Evolutionary conservation across 73 alveolate species (phyloP), one percentile per base, ranked within the genome.

Genomic region (Stentor roeselii): DNA sequence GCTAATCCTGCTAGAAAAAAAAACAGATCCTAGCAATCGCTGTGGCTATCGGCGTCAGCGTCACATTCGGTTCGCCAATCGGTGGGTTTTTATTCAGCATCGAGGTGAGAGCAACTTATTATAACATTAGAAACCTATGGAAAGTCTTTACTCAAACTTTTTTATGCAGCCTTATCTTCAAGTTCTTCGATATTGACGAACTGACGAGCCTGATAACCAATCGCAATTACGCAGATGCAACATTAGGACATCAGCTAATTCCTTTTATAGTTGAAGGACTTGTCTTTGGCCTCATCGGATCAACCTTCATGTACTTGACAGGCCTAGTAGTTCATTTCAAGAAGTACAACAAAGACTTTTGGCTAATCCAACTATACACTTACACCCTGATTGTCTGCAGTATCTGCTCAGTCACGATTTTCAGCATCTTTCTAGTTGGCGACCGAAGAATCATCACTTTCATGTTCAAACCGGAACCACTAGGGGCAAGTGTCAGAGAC

Each of bases 11-110:
- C 95, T 42, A 75, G 76, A 4, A 84, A 0, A 90, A 89, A 67
- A 74, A 87, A 30, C 87, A 92, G 42, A 92, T 95, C 94, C 60
- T 94, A 42, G 94, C 92, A 50, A 95, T 93, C 3, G 96, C 99
- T n/a, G 94, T 95, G 60, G 96, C 98, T 1, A 95, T 92, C 3
- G 97, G 99, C n/a, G 94, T 95, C 32, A 86, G 97, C 39, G 95
- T 91, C 42, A 95, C 99, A 37, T 94, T 97, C 78, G 99, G 98
- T 2, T 95, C 98, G 38, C 99, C 99, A 34, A 89, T 97, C 59
- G 99, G 99, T 0, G 99, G 98, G 1, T 97, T 97, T 36, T 88
- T 97, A 41, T 97, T 97, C 85, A 89, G 98, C 78, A 94, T 95
- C 59, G 99, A 97, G 89, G 93, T 94, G 59, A 95, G 98, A 27